phyloP scores from a whole-genome alignment of 345 rosid species.

The Lenwebbia sp. region DNA sequence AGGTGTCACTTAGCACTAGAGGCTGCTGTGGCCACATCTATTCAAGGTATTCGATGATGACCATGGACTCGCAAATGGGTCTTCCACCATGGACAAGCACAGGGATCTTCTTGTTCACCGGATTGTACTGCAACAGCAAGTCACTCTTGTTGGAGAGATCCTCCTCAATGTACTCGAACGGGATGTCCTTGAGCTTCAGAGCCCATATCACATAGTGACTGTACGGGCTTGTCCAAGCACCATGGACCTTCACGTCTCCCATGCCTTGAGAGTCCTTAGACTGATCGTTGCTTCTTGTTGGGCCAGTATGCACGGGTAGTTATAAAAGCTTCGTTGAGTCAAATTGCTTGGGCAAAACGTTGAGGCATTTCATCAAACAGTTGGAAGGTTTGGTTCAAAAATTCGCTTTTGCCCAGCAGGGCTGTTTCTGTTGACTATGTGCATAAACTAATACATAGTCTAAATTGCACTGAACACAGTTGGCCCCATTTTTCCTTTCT shows the following conservation, averaged over 20 bases:
- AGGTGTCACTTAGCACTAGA: constrained; percentile 11
- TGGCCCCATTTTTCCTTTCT: no score
- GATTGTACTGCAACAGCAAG: constrained; percentile 12
- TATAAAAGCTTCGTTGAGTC: not conserved
- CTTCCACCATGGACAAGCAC: constrained; percentile 21
- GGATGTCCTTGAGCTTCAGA: constrained; percentile 18
- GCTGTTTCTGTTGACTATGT: not conserved
- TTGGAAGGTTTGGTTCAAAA: not conserved
- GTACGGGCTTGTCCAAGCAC: constrained; percentile 16
- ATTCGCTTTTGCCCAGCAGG: not conserved
- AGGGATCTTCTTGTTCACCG: constrained; percentile 22
- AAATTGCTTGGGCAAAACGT: not conserved
- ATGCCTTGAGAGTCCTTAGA: not conserved
- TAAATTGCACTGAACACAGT: not conserved
- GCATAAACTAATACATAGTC: not conserved
- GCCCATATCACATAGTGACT: constrained; percentile 14
- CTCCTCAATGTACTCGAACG: constrained; percentile 14
- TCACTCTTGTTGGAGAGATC: constrained; percentile 17
- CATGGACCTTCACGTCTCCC: constrained; percentile 16
- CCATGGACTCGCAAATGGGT: constrained; percentile 17
- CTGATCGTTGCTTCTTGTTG: not conserved
- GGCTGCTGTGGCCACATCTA: constrained; percentile 19
- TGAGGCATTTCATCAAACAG: not conserved
- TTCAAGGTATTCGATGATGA: constrained; percentile 22
- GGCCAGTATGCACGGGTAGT: not conserved